Conservation (phyloP, 129 eudicot species). For the Glebionis coronaria region DNA sequence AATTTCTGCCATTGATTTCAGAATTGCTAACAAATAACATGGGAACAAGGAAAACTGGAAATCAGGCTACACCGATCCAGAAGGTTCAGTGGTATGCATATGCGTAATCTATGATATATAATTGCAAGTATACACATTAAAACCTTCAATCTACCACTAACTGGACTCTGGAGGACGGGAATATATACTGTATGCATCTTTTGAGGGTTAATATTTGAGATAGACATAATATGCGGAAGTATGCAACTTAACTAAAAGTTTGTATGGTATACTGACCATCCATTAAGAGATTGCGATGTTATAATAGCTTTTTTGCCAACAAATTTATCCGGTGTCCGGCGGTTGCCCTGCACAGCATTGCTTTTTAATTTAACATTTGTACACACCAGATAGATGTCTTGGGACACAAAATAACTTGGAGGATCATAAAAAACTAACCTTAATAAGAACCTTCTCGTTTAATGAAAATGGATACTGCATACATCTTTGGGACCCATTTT, state of each 20-base stretch:
- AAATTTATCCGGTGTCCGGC: conserved; percentile 95
- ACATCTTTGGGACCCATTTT: conserved; percentile 59
- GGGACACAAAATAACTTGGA: neutral
- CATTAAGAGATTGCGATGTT: conserved; percentile 92
- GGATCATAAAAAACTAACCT: conserved; percentile 44
- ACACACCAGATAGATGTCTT: neutral
- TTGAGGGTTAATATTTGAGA: neutral
- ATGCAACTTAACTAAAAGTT: neutral
- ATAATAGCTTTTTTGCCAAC: conserved; percentile 97
- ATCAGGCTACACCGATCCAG: no score
- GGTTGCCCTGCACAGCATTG: conserved; percentile 69
- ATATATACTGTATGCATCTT: neutral
- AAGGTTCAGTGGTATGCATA: no score
- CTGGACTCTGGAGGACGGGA: neutral
- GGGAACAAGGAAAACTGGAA: no score
- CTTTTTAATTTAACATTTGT: conserved; percentile 1
- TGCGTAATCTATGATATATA: no score
- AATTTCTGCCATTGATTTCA: neutral
- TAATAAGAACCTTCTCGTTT: conserved; percentile 83
- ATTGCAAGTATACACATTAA: no score
- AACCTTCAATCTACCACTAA: neutral
- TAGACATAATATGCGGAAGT: neutral
- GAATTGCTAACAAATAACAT: no score
- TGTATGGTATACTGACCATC: conserved; percentile 70
- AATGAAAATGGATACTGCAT: conserved; percentile 92